Conservation (phyloP, 306 rosid genomes). For the Cicer bijugum region DNA sequence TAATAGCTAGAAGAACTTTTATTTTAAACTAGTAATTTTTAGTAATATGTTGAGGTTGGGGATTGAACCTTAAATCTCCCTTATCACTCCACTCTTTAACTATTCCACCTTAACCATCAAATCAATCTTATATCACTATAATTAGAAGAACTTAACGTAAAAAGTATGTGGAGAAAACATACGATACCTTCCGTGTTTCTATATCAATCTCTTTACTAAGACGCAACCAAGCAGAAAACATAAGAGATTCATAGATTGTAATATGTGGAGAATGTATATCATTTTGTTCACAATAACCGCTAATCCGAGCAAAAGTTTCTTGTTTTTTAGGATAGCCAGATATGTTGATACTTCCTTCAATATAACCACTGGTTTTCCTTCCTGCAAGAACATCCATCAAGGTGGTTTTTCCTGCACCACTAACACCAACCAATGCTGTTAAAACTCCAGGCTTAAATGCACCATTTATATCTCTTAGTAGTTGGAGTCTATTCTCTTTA, state of each 20-base stretch:
- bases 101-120: too few species aligned
- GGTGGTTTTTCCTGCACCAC: conserved; percentile 65
- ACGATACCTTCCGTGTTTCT: conserved; percentile 51
- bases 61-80: too few species aligned
- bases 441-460: conserved; percentile 57
- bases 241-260: conserved; percentile 57
- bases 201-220: conserved; percentile 47
- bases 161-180: background rate
- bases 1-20: too few species aligned
- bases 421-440: conserved; percentile 58
- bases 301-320: conserved; percentile 54
- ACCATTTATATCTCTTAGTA: conserved; percentile 52
- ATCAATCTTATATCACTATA: too few species aligned
- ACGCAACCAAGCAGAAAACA: conserved; percentile 56
- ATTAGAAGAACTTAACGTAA: background rate
- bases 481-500: conserved; percentile 53
- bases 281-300: conserved; percentile 64
- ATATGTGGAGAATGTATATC: conserved; percentile 62
- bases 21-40: too few species aligned
- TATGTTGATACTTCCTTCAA: conserved; percentile 56
- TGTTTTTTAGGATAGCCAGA: conserved; percentile 59
- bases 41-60: too few species aligned
- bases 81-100: too few species aligned
- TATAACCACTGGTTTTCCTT: conserved; percentile 56
- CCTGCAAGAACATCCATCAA: conserved; percentile 65